A percentile compares a stretch with the other conserved stretches of the same genome.
phyloP scores from a whole-genome alignment of 2,329 filamentous ascomycete genomes.

The Aspergillus vadensis region DNA sequence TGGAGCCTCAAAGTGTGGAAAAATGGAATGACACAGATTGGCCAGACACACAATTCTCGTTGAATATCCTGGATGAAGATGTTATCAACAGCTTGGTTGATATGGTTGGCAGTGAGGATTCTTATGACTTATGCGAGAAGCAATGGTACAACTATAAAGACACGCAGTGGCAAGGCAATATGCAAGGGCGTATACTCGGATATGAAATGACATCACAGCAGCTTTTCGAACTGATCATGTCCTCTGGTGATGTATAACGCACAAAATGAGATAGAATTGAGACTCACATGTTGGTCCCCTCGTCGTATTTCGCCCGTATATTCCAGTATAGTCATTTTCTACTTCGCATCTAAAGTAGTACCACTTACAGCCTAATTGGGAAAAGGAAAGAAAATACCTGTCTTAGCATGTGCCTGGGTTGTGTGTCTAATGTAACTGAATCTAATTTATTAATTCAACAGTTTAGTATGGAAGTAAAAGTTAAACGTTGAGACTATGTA shows the following conservation, averaged over 20 bases:
- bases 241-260: neutral
- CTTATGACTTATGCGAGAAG: neutral
- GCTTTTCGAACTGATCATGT: neutral
- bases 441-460: no score
- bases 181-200: neutral
- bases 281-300: no score
- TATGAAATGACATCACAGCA: neutral
- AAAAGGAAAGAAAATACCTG: no score
- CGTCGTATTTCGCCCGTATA: no score
- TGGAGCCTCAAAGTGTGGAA: neutral
- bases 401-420: no score
- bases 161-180: neutral
- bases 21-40: neutral
- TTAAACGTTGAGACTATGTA: no score
- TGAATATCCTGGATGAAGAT: neutral
- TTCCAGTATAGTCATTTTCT: no score
- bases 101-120: neutral
- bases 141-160: neutral
- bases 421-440: no score
- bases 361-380: no score
- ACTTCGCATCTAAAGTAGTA: no score
- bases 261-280: no score
- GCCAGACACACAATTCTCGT: neutral
- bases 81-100: neutral
- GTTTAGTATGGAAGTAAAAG: no score